These are phyloP conservation scores for Yamadazyma diospyri DNA, from an alignment of 1,139 yeast genomes.

Conservation along the genomic window DNA sequence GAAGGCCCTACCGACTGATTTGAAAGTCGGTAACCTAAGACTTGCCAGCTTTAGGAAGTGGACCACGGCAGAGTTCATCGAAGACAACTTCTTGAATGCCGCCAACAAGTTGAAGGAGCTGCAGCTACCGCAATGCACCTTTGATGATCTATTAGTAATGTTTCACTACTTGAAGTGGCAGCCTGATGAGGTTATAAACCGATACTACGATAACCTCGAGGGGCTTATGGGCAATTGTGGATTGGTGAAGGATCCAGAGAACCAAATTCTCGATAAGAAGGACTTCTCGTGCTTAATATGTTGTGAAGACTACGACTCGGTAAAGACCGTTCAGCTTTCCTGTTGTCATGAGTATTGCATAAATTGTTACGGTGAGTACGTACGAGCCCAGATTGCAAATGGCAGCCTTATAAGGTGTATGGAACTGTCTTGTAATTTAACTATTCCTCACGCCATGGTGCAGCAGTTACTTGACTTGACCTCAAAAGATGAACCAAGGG, in stretches of 20 bases:
- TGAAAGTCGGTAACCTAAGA: slow-evolving; percentile 1
- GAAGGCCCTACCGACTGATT: slow-evolving; percentile 4
- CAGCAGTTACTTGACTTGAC: slow-evolving; percentile 10
- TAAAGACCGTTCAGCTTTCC: slow-evolving; percentile 48
- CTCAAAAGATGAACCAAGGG: neutral
- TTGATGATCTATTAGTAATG: slow-evolving; percentile 46
- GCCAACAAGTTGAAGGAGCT: slow-evolving; percentile 19
- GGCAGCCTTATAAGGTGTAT: slow-evolving; percentile 71
- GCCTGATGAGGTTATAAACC: slow-evolving; percentile 65
- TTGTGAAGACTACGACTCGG: slow-evolving; percentile 49
- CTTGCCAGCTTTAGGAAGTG: slow-evolving; percentile 21
- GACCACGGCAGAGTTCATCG: slow-evolving; percentile 25
- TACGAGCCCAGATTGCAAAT: slow-evolving; percentile 45
- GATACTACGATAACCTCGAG: slow-evolving; percentile 54
- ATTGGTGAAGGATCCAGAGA: slow-evolving; percentile 19
- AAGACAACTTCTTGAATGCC: slow-evolving; percentile 17
- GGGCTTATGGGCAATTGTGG: slow-evolving; percentile 49
- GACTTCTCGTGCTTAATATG: slow-evolving; percentile 63
- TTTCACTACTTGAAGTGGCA: slow-evolving; percentile 71
- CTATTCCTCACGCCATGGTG: slow-evolving; percentile 29
- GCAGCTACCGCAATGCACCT: slow-evolving; percentile 29
- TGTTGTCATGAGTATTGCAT: slow-evolving; percentile 74
- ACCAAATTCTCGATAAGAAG: slow-evolving; percentile 17
- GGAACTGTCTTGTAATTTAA: slow-evolving; percentile 33
- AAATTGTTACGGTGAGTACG: slow-evolving; percentile 62